phyloP scores from a whole-genome alignment of 2,329 filamentous ascomycete species.

The Emmonsiellopsis sp. region DNA sequence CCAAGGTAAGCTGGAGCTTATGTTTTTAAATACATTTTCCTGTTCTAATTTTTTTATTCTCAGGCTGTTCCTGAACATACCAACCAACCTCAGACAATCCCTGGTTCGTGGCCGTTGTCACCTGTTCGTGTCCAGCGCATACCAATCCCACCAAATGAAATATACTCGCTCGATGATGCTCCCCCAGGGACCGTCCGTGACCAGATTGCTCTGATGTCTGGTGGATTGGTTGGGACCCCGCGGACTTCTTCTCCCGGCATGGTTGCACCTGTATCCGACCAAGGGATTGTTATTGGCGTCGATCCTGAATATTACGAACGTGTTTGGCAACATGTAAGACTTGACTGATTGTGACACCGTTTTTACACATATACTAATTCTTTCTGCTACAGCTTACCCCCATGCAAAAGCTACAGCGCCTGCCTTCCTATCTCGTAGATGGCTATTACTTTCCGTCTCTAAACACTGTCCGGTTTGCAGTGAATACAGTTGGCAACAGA shows the following conservation, averaged over 20 bases:
- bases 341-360: no score
- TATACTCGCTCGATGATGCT: not conserved
- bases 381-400: not conserved
- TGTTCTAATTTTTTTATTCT: not conserved
- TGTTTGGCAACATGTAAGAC: not conserved
- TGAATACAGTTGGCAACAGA: not conserved
- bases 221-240: not conserved
- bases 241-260: not conserved
- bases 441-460: not conserved
- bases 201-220: conserved; percentile 3
- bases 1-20: not conserved
- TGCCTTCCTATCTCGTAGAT: not conserved
- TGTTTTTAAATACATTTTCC: no score
- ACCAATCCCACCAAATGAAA: not conserved
- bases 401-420: not conserved
- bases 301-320: not conserved
- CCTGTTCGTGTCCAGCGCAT: not conserved
- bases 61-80: not conserved
- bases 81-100: not conserved
- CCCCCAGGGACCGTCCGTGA: not conserved
- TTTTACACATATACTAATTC: not conserved
- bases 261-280: not conserved
- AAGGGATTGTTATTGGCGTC: not conserved
- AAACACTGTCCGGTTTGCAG: not conserved
- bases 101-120: not conserved